Evolutionary conservation across 352 stramenopile species (phyloP).

Genomic region (Globisporangium paroecandrum): DNA sequence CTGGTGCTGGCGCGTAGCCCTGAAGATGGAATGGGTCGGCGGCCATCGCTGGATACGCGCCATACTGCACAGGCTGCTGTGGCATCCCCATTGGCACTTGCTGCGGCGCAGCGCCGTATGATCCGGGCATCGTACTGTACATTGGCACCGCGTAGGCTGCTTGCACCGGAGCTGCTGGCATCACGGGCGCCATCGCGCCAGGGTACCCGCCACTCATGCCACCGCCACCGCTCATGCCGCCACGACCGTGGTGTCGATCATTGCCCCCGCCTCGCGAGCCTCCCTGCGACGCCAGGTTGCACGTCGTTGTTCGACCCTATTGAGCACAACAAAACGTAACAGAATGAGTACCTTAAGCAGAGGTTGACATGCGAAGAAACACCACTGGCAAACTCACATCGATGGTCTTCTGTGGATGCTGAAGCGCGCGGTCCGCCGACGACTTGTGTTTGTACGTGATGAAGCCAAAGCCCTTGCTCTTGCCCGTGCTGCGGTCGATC

Average conservation of each 20-base stretch:
- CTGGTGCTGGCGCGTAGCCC: constrained; percentile 16
- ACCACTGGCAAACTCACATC: constrained; percentile 38
- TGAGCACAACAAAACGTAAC: neutral
- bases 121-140: constrained; percentile 24
- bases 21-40: constrained; percentile 25
- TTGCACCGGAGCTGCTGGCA: constrained; percentile 21
- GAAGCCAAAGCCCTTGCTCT: constrained; percentile 71
- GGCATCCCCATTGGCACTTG: constrained; percentile 12
- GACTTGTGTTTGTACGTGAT: constrained; percentile 53
- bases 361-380: neutral
- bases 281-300: constrained; percentile 52
- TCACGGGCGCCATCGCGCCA: constrained; percentile 20
- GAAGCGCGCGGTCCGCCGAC: constrained; percentile 42
- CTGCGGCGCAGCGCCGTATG: constrained; percentile 12
- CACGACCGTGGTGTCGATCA: constrained; percentile 7
- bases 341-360: neutral
- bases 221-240: constrained; percentile 10
- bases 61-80: constrained; percentile 26
- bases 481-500: constrained; percentile 49
- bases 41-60: constrained; percentile 22
- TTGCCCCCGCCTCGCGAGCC: constrained; percentile 11
- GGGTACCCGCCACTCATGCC: constrained; percentile 12
- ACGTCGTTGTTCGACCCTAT: constrained; percentile 52
- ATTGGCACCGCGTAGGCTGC: constrained; percentile 24
- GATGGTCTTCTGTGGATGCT: constrained; percentile 61